Evolutionary conservation across 306 rosid species (phyloP), one percentile per base, ranked within the genome.

Genomic region (Crotalaria pallida): DNA sequence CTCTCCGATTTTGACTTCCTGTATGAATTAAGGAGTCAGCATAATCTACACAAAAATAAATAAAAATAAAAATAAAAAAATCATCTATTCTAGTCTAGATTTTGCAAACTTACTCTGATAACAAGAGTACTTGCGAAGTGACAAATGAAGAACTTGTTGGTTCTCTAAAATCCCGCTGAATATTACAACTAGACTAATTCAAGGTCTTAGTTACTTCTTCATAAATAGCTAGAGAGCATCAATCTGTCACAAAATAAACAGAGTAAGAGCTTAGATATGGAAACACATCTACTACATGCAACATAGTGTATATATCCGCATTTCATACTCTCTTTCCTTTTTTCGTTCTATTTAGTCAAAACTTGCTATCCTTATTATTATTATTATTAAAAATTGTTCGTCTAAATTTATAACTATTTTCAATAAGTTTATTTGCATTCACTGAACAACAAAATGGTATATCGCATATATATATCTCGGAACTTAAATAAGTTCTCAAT

Each of bases 1-100:
- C 64, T 31, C 69, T 55, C 72, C 50, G 27, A 59, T 60, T 60
- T 40, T 44, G 78, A 33, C 71, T 59, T 67, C 86, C 78, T 76
- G 34, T 12, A 55, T 16, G 63, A 76, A 69, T 56, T 57, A 66
- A 58, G 49, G 58, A 74, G 21, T 73, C 68, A 26, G 80, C 56
- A 78, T 36, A 75, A 58, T 66, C 57, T 27, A 62, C 49, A 24
- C 43, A 2, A 29, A 45, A 57, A 57, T 22, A n/a, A 63, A 56
- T 10, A 67, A 59, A 21, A 57, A 31, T 53, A 48, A 10, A 27
- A 67, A 59, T 17, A 57, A 31, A 58, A 48, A 10, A 27, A 55
- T 67, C 13, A 3, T 50, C 50, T 58, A 67, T 40, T 53, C 58
- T 17, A 38, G 17, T 53, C 58, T 17, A 38, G 17, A 40, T 71